These are phyloP conservation scores for Aspergillus fijiensis DNA, from an alignment of 2,329 filamentous ascomycete species.

Conservation along the genomic window DNA sequence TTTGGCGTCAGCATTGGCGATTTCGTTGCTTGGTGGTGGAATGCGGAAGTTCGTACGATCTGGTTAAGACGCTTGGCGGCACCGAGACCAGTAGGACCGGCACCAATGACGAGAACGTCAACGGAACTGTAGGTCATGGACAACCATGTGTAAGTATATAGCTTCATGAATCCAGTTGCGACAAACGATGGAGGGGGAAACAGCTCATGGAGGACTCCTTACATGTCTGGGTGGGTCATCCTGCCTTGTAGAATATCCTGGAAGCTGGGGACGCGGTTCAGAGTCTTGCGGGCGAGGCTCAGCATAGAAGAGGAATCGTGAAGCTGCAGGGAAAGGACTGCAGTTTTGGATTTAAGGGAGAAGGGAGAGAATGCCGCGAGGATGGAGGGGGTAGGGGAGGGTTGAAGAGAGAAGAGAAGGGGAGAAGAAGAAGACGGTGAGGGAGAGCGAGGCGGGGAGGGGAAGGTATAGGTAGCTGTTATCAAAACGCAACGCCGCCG, in stretches of 20 bases:
- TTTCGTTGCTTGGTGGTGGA: background rate
- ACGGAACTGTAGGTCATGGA: constrained; percentile 64
- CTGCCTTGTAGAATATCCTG: constrained; percentile 49
- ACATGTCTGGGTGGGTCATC: constrained; percentile 49
- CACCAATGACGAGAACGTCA: constrained; percentile 96
- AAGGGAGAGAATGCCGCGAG: constrained; percentile 22
- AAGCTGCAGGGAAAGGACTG: constrained; percentile 30
- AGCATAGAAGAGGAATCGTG: constrained; percentile 39
- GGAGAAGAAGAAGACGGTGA: constrained; percentile 21
- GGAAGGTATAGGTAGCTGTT: constrained; percentile 24
- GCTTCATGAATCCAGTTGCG: constrained; percentile 2
- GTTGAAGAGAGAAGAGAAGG: constrained; percentile 19
- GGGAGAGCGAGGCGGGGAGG: constrained; percentile 18
- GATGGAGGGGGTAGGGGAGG: constrained; percentile 22
- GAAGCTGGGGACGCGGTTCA: constrained; percentile 46
- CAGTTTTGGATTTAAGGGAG: constrained; percentile 25
- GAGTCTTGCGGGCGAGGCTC: constrained; percentile 44
- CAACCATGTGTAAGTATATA: constrained; percentile 17
- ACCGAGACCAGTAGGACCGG: constrained; percentile 94
- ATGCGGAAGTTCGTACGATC: constrained; percentile 60
- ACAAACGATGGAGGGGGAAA: constrained; percentile 3
- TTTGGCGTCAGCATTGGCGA: constrained; percentile 14
- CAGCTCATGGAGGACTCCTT: constrained; percentile 21
- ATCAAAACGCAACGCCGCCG: constrained; percentile 16
- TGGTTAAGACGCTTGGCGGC: constrained; percentile 97